These are phyloP conservation scores for Calonectria crousiana DNA, from an alignment of 2,329 filamentous ascomycete species.

Conservation along the genomic window DNA sequence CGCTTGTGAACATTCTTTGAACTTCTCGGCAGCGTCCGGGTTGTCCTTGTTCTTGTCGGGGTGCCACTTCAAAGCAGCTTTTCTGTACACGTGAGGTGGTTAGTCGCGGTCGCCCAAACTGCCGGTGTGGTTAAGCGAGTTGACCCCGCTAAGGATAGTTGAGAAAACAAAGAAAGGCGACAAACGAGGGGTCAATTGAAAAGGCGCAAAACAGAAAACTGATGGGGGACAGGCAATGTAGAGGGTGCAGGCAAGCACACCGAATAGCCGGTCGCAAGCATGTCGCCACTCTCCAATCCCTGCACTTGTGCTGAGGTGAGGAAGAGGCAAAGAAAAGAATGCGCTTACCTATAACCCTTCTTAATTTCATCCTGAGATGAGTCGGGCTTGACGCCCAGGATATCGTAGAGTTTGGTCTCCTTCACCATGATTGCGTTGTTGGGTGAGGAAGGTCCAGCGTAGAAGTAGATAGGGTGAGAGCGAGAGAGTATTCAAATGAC, in stretches of 20 bases:
- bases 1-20: constrained; percentile 97
- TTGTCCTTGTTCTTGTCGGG: constrained; percentile 99
- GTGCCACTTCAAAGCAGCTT: constrained; percentile 91
- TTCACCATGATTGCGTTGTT: constrained; percentile 78
- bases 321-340: constrained; percentile 9
- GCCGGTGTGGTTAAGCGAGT: not conserved
- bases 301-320: not conserved
- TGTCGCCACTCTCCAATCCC: constrained; percentile 5
- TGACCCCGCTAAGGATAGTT: not conserved
- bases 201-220: not conserved
- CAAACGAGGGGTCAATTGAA: not conserved
- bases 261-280: constrained; percentile 3
- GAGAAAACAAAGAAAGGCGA: constrained; percentile 6
- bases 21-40: constrained; percentile 87
- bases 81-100: constrained; percentile 64
- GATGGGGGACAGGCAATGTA: not conserved
- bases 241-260: not conserved
- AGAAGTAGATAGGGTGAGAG: not conserved
- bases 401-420: constrained; percentile 96
- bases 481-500: constrained; percentile 10
- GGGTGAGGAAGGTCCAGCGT: constrained; percentile 17
- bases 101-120: constrained; percentile 44
- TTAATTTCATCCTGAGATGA: constrained; percentile 96
- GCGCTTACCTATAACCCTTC: constrained; percentile 86
- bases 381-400: constrained; percentile 80